These are phyloP conservation scores for Ophiostoma triangulosporum DNA, from an alignment of 2,329 filamentous ascomycete genomes.

Conservation along the genomic window DNA sequence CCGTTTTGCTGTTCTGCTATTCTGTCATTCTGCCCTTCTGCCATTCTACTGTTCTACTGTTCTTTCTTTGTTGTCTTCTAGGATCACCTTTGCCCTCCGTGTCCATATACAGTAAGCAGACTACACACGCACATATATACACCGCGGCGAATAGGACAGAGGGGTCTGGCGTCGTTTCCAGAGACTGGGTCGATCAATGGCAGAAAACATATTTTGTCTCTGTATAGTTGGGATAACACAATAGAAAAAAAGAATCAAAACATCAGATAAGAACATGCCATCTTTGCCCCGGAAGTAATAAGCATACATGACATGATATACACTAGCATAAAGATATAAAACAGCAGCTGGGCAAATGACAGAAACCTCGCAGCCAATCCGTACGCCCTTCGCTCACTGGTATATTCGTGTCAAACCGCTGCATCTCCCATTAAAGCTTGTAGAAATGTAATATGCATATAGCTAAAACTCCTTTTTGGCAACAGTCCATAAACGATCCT, in stretches of 20 bases:
- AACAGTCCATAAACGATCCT: too few species aligned
- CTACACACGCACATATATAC: neutral
- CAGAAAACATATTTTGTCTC: constrained; percentile 1
- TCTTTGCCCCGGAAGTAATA: too few species aligned
- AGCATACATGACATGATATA: too few species aligned
- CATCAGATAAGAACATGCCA: neutral
- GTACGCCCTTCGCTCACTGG: too few species aligned
- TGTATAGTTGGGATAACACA: constrained; percentile 3
- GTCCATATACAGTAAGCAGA: neutral
- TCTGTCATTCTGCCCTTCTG: neutral
- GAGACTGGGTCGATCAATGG: neutral
- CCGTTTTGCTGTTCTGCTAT: neutral
- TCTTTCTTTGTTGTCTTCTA: neutral
- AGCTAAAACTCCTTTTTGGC: too few species aligned
- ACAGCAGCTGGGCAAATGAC: too few species aligned
- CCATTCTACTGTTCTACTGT: neutral
- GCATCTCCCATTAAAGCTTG: too few species aligned
- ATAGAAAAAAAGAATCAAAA: constrained; percentile 10
- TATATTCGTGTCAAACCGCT: too few species aligned
- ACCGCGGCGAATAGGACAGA: neutral
- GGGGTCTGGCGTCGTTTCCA: neutral
- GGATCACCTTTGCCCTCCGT: neutral
- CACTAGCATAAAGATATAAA: too few species aligned
- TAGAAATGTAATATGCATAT: too few species aligned
- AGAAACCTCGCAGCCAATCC: too few species aligned